A percentile compares a stretch with the other conserved stretches of the same genome.
phyloP scores from a whole-genome alignment of 2,329 filamentous ascomycete genomes.

The Fusarium acutatum region DNA sequence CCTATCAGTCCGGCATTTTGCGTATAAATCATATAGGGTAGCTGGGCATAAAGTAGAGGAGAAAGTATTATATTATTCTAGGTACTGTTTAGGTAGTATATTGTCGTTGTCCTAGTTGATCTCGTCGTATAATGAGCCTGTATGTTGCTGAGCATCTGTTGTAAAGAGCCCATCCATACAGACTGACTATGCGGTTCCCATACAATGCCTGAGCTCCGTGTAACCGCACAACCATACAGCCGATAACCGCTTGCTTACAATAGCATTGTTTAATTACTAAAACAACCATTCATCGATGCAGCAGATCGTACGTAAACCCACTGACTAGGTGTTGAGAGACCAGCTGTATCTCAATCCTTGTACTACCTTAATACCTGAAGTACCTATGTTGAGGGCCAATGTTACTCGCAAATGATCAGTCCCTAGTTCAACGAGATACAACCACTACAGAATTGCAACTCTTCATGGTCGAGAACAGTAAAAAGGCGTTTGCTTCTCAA shows the following conservation, averaged over 20 bases:
- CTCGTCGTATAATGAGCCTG: too few species aligned
- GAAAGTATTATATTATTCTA: background rate
- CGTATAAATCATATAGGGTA: conserved; percentile 6
- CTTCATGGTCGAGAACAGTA: background rate
- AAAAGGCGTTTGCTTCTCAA: too few species aligned
- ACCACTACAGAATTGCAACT: background rate
- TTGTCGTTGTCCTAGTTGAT: background rate
- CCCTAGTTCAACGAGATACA: background rate
- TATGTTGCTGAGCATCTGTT: background rate
- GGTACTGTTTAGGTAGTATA: background rate
- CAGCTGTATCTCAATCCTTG: background rate
- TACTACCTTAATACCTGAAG: background rate
- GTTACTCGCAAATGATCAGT: too few species aligned
- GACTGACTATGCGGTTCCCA: background rate
- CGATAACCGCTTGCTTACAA: conserved; percentile 13
- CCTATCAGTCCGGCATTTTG: background rate
- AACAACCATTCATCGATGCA: background rate
- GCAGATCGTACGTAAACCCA: background rate
- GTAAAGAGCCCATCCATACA: background rate
- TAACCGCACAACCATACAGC: background rate
- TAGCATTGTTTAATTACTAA: conserved; percentile 15
- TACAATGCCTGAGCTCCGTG: background rate
- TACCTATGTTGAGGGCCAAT: background rate
- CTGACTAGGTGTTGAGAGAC: background rate
- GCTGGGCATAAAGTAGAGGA: background rate